Base-by-base conservation (phyloP, 2,329 filamentous ascomycete species). In the Ophiostoma australiae region DNA sequence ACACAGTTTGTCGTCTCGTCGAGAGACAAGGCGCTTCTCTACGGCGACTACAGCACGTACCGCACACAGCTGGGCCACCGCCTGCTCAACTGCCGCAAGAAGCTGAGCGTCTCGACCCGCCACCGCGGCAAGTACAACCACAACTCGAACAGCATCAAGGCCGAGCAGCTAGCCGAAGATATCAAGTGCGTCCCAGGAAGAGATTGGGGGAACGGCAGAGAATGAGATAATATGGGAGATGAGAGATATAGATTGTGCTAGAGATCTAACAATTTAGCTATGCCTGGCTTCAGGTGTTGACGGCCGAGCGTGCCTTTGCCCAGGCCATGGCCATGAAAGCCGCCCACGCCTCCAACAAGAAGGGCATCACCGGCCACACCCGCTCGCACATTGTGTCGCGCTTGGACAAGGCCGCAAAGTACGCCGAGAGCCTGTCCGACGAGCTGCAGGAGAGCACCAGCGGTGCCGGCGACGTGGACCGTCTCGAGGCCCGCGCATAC, bases 241-340 rank as follows among this genome's bases (percentile, higher is more conserved):
- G 44, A 2, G 44, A 48, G 3, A 48, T 1, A 44, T 39, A 39
- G 37, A 67, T n/a, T 37, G 33, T n/a, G 11, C 39, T 41, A 11
- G 27, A 41, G 10, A 61, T 13, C 63, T 52, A 70, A 74, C 55
- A 73, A 70, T 20, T 8, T 20, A 96, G 92, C 80, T 92, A 89
- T 80, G 87, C 90, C 68, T 85, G 91, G 75, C 84, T 97, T n/a
- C 84, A 94, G 41, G 85, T 99, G 71, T 88, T 97, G 77, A 91
- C 89, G 55, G 89, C 94, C 73, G 95, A 99, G 82, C 88, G 95
- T 74, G 92, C 94, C 69, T 98, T 93, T 92, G 94, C 95, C 52
- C 90, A 97, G 80, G 94, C 94, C 72, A 96, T 98, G 93, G 89
- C 91, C 78, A 93, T 97, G 86, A 97, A 97, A 81, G 87, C 92